These are phyloP conservation scores for Fraxinus ornus DNA, from an alignment of 305 asterid species.

Conservation along the genomic window DNA sequence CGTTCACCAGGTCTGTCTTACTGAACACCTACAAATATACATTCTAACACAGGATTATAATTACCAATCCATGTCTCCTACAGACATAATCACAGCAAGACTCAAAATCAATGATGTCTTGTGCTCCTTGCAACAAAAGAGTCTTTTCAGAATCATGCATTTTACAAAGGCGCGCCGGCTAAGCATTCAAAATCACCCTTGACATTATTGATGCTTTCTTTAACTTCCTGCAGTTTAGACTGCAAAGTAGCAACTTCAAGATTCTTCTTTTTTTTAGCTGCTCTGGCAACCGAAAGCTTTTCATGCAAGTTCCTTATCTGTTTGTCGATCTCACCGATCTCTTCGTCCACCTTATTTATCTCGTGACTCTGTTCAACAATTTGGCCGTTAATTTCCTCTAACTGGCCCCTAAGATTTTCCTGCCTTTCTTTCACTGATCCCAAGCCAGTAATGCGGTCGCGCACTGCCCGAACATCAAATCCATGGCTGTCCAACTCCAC, in stretches of 20 bases:
- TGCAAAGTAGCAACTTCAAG: conserved; percentile 35
- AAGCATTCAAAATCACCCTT: conserved; percentile 18
- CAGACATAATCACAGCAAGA: neutral
- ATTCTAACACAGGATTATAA: neutral
- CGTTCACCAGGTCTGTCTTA: neutral
- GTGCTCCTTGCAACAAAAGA: neutral
- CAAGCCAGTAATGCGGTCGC: conserved; percentile 33
- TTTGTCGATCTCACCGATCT: conserved; percentile 39
- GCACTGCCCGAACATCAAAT: conserved; percentile 43
- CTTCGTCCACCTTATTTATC: conserved; percentile 33
- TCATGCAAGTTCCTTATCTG: conserved; percentile 46
- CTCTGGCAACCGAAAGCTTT: conserved; percentile 32
- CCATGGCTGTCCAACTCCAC: conserved; percentile 64
- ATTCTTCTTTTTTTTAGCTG: conserved; percentile 34
- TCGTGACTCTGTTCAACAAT: conserved; percentile 27
- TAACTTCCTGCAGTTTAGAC: conserved; percentile 30
- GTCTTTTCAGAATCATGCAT: neutral
- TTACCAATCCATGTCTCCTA: neutral
- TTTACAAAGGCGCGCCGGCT: neutral
- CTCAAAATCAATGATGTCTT: neutral
- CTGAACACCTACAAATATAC: neutral
- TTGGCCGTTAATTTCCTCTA: conserved; percentile 29
- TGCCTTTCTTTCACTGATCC: conserved; percentile 36
- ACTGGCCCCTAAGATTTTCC: conserved; percentile 32
- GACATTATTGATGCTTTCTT: conserved; percentile 25